A percentile compares a stretch with the other conserved stretches of the same genome.
These are phyloP conservation scores for Fragaria nilgerrensis DNA, from an alignment of 306 rosid species.

Conservation along the genomic window DNA sequence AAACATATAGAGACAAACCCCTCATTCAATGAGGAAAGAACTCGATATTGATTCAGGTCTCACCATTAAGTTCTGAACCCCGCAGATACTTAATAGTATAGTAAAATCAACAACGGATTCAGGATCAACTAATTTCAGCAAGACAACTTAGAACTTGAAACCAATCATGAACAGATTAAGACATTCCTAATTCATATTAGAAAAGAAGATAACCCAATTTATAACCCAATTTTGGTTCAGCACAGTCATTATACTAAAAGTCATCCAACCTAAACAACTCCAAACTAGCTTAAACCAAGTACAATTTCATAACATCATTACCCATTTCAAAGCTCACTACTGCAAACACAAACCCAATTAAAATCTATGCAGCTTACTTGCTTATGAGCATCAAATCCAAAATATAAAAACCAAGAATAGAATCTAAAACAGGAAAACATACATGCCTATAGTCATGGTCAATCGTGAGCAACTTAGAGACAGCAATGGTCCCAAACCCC, in stretches of 20 bases:
- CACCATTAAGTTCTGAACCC: background rate
- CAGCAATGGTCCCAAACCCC: no score
- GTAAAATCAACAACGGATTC: background rate
- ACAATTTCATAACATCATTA: background rate
- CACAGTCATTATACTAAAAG: background rate
- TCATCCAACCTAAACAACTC: background rate
- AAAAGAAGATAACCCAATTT: no score
- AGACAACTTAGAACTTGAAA: background rate
- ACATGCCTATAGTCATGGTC: slow-evolving; percentile 95
- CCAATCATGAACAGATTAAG: background rate
- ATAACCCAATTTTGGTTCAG: background rate
- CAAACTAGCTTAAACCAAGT: background rate
- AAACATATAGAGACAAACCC: background rate
- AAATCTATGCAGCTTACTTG: background rate
- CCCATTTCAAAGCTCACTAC: background rate
- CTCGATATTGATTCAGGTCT: background rate
- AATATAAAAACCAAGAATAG: background rate
- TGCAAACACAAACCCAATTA: background rate
- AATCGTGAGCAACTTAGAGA: slow-evolving; percentile 80
- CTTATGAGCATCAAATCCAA: background rate
- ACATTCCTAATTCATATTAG: background rate
- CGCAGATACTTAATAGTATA: background rate
- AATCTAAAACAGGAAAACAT: slow-evolving; percentile 25
- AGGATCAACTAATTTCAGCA: background rate
- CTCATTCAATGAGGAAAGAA: background rate